Conservation (phyloP, 805 yeast genomes). For the Metschnikowia picachoensis region DNA sequence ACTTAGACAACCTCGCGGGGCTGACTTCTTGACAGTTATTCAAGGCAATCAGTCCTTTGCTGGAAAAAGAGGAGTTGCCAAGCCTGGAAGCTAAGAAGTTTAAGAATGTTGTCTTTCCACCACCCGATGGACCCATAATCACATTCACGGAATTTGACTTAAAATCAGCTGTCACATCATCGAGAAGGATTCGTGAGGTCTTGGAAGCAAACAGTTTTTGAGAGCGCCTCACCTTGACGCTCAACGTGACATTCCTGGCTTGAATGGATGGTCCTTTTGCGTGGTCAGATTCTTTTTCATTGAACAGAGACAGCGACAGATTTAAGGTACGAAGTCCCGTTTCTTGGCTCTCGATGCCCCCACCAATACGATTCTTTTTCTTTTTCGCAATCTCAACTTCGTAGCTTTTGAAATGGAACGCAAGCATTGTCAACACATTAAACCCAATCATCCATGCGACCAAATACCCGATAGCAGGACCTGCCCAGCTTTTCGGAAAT, state of each 20-base stretch:
- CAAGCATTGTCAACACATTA: conserved; percentile 44
- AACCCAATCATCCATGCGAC: conserved; percentile 58
- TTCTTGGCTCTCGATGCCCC: conserved; percentile 11
- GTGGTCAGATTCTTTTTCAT: conserved; percentile 6
- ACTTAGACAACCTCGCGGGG: conserved; percentile 23
- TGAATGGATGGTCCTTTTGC: conserved; percentile 10
- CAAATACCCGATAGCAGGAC: conserved; percentile 58
- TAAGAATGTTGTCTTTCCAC: conserved; percentile 69
- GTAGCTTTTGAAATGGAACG: conserved; percentile 46
- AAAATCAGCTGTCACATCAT: conserved; percentile 49
- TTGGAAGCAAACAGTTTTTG: conserved; percentile 7
- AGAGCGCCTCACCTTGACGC: conserved; percentile 14
- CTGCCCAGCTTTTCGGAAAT: conserved; percentile 59
- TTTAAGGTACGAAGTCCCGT: background rate
- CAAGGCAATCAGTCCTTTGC: conserved; percentile 25
- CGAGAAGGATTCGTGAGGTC: conserved; percentile 23
- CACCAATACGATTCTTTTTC: conserved; percentile 31
- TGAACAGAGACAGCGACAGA: conserved; percentile 4
- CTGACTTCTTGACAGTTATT: conserved; percentile 26
- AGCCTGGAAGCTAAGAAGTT: conserved; percentile 62
- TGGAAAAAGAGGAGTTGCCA: conserved; percentile 18
- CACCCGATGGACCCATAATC: conserved; percentile 80
- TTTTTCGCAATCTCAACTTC: conserved; percentile 49
- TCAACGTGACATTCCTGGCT: conserved; percentile 11
- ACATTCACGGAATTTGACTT: conserved; percentile 58